Percentiles rank a stretch among this genome's conserved stretches.
These are phyloP conservation scores for Phalaenopsis equestris DNA, from an alignment of 106 monocot species.

Conservation along the genomic window DNA sequence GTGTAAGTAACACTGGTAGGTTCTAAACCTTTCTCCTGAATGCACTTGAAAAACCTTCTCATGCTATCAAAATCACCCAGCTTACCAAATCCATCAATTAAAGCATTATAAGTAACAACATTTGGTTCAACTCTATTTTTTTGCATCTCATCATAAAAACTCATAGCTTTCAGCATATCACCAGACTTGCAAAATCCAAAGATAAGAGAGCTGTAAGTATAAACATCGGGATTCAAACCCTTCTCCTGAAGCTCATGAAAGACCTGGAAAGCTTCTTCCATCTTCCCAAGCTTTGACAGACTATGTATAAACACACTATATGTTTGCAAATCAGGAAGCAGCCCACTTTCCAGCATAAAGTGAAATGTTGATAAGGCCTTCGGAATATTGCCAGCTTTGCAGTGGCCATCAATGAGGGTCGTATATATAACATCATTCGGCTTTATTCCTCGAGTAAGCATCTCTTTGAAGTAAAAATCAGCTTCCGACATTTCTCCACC, in stretches of 20 bases:
- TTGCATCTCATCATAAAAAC: constrained; percentile 50
- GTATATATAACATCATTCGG: constrained; percentile 65
- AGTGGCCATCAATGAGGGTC: constrained; percentile 57
- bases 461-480: constrained; percentile 44
- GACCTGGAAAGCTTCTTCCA: constrained; percentile 50
- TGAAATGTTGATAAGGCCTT: constrained; percentile 39
- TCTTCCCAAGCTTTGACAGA: constrained; percentile 47
- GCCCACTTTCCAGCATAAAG: constrained; percentile 35
- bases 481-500: constrained; percentile 56
- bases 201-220: constrained; percentile 61
- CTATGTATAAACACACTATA: constrained; percentile 68
- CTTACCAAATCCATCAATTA: constrained; percentile 68
- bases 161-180: constrained; percentile 44
- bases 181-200: constrained; percentile 51
- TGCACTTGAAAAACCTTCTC: constrained; percentile 29
- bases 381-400: constrained; percentile 34
- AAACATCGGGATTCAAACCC: constrained; percentile 51
- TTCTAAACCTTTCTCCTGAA: constrained; percentile 37
- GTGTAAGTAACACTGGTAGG: constrained; percentile 72
- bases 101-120: constrained; percentile 61
- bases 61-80: constrained; percentile 49
- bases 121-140: constrained; percentile 50
- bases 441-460: constrained; percentile 48
- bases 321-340: constrained; percentile 54
- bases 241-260: constrained; percentile 51